Base-by-base conservation (phyloP, 352 stramenopile species). In the Globisporangium cederbergense region DNA sequence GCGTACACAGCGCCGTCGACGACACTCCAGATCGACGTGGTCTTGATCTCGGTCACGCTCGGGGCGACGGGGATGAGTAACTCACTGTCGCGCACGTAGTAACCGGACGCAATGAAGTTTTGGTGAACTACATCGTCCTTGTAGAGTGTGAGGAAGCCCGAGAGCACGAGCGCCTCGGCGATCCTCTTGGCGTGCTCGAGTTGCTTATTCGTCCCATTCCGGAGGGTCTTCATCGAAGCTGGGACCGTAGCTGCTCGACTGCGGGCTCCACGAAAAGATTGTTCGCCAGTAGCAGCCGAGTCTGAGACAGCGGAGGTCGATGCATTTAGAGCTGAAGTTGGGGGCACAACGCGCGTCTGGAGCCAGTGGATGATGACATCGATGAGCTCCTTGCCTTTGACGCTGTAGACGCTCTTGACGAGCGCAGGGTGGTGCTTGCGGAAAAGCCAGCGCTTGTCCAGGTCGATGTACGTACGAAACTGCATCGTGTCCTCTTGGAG, bases 121-220 rank as follows among this genome's bases (percentile, higher is more conserved):
- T 54, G 36, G 25, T 62, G 25, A 10, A 30, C 38, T 14, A 20
- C 16, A 25, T 62, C 46, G 6, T 62, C 57, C 22, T 62, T 53
- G 42, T 54, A 54, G 32, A 36, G 32, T 7, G 45, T 64, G 10
- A 64, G 16, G 22, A 64, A 64, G n/a, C 58, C 58, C 11, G n/a
- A 28, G 1, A 64, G 58, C 16, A 64, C 58, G 32, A 64, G 58
- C 45, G 58, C 58, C 16, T 64, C 58, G 4, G 58, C 58, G 43
- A 64, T 34, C 28, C 51, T 50, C n/a, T 46, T 65, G 32, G 42
- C 42, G 36, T 38, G 30, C 7, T 36, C 22, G 14, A 18, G 49
- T 14, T 53, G n/a, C 20, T 53, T 10, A 28, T 32, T 30, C 13
- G 40, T n/a, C 3, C 40, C 40, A 7, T 36, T 36, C 11, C 18